Percentiles rank a stretch among this genome's conserved stretches.
phyloP scores from a whole-genome alignment of 768 basidiomycete species.

The Boletus rubroflammeus region DNA sequence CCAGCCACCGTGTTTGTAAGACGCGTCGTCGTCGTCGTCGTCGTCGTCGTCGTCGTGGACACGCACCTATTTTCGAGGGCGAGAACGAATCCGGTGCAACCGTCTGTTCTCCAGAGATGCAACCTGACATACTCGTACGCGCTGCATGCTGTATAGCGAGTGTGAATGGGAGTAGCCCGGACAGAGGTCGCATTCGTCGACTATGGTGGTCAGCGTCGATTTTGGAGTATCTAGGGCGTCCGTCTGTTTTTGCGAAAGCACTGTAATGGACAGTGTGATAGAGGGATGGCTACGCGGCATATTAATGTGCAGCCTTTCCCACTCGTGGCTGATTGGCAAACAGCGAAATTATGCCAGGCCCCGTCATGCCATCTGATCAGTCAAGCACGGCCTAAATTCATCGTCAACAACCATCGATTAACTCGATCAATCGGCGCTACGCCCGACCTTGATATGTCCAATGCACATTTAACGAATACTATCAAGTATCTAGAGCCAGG shows the following conservation, averaged over 20 bases:
- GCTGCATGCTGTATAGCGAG: background rate
- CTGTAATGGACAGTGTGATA: slow-evolving; percentile 14
- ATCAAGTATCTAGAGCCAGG: background rate
- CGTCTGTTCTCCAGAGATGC: background rate
- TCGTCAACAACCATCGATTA: slow-evolving; percentile 24
- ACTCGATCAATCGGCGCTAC: background rate
- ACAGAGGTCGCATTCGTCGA: background rate
- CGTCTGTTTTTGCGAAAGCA: slow-evolving; percentile 1
- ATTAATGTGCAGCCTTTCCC: slow-evolving; percentile 15
- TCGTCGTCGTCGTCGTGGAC: slow-evolving; percentile 4
- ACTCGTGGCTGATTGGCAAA: slow-evolving; percentile 18
- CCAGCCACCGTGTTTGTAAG: slow-evolving; percentile 7
- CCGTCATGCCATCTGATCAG: slow-evolving; percentile 1
- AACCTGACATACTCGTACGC: background rate
- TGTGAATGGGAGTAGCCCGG: background rate
- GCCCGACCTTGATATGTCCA: background rate
- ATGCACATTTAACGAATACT: background rate
- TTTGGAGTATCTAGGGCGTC: background rate
- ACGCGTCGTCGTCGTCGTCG: background rate
- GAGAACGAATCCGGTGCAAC: background rate
- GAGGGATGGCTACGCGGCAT: slow-evolving; percentile 11
- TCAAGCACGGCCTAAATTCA: background rate
- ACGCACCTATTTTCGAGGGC: background rate
- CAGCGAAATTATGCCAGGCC: slow-evolving; percentile 9
- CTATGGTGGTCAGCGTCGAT: background rate